These are phyloP conservation scores for Chaetomium tenue DNA, from an alignment of 495 filamentous ascomycete species.

Conservation along the genomic window DNA sequence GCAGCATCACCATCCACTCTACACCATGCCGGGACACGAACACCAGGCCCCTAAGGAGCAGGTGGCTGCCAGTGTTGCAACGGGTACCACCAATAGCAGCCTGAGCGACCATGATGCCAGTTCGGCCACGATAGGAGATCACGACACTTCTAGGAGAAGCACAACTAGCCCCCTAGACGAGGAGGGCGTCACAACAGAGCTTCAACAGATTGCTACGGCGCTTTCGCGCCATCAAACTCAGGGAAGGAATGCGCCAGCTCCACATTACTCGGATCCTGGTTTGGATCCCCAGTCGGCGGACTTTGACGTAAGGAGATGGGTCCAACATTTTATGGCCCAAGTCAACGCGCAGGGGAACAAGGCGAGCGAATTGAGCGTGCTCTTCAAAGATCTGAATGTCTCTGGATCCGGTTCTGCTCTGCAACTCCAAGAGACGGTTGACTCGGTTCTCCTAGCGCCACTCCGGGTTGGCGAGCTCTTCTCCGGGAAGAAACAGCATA, in stretches of 20 bases:
- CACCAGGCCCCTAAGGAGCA: not conserved
- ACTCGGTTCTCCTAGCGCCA: slow-evolving; percentile 48
- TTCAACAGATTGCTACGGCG: slow-evolving; percentile 30
- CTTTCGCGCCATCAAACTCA: slow-evolving; percentile 26
- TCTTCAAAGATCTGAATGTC: slow-evolving; percentile 54
- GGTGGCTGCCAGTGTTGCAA: not conserved
- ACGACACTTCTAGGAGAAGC: not conserved
- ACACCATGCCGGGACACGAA: not conserved
- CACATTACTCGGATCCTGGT: slow-evolving; percentile 13
- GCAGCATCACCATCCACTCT: not conserved
- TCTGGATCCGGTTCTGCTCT: slow-evolving; percentile 54
- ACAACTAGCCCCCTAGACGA: slow-evolving; percentile 9
- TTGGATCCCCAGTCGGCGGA: slow-evolving; percentile 29
- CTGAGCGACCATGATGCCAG: slow-evolving; percentile 2
- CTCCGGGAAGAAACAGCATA: slow-evolving; percentile 29
- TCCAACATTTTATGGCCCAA: slow-evolving; percentile 25
- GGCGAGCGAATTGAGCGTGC: slow-evolving; percentile 37
- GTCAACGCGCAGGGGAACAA: slow-evolving; percentile 30
- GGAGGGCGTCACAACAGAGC: slow-evolving; percentile 24
- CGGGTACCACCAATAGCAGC: not conserved
- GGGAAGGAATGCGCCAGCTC: not conserved
- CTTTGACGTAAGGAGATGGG: slow-evolving; percentile 32
- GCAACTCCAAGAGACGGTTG: slow-evolving; percentile 58
- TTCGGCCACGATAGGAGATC: not conserved
- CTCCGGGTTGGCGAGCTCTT: slow-evolving; percentile 50